Percentiles rank a stretch among this genome's conserved stretches.
These are phyloP conservation scores for Pelargonium myrrhifolium DNA, from an alignment of 441 rosid genomes.

Conservation along the genomic window DNA sequence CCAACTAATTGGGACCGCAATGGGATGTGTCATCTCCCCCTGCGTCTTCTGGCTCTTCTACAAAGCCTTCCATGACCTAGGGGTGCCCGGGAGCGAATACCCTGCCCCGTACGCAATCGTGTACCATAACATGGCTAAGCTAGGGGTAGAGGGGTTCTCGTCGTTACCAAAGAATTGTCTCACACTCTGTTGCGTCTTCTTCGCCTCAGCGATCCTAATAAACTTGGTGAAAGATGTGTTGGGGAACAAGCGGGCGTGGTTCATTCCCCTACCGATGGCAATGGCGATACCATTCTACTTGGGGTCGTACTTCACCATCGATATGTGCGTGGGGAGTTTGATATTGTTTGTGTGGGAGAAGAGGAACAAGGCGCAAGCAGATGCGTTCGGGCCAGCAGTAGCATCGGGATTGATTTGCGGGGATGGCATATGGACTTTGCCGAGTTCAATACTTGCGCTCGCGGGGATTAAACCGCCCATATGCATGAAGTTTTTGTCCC, in stretches of 20 bases:
- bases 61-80: constrained; percentile 70
- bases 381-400: constrained; percentile 59
- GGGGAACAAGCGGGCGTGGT: constrained; percentile 43
- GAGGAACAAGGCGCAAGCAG: constrained; percentile 42
- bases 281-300: constrained; percentile 97
- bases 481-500: constrained; percentile 62
- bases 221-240: constrained; percentile 48
- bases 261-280: constrained; percentile 89
- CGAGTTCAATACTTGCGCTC: constrained; percentile 69
- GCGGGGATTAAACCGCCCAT: constrained; percentile 65
- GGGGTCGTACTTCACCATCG: constrained; percentile 77
- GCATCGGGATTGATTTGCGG: constrained; percentile 68
- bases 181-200: constrained; percentile 73
- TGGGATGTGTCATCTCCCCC: constrained; percentile 21
- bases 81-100: constrained; percentile 73
- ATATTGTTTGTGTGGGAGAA: constrained; percentile 66
- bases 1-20: constrained; percentile 24
- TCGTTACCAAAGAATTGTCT: constrained; percentile 75
- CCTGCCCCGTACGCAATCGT: constrained; percentile 85
- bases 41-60: constrained; percentile 58
- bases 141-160: constrained; percentile 84
- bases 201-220: constrained; percentile 49
- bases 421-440: constrained; percentile 90
- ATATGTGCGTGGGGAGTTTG: constrained; percentile 80
- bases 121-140: constrained; percentile 82